Base-by-base conservation (phyloP, 2,329 filamentous ascomycete species). In the Pseudogymnoascus sp. region DNA sequence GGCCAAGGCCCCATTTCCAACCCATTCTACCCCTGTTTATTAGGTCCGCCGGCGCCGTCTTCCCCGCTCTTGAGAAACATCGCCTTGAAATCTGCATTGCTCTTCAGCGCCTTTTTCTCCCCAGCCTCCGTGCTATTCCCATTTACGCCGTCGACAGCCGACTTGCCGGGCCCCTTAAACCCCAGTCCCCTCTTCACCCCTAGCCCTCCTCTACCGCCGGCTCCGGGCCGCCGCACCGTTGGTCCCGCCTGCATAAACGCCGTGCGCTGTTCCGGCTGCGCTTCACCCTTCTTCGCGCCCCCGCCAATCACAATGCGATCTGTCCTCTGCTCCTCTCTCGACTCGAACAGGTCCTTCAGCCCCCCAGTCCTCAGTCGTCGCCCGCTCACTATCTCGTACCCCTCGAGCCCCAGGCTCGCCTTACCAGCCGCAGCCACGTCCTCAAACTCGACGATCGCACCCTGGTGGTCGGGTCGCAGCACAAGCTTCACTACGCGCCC, bases 381-480 rank as follows among this genome's bases (percentile, higher is more conserved):
- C 2, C 79, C 81, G 14, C 69, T 55, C 37, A 78, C 80, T 49
- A 88, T 80, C 59, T 83, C 80, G 60, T 78, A 70, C 5, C 82
- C 82, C 45, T 84, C 79, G 2, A 89, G 75, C 26, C 78, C 78
- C 6, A 89, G 71, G n/a, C 83, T 79, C 1, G 89, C 89, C 70
- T 83, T 89, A 26, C 92, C 92, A 0, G 89, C 89, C 37, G 86
- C 82, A 21, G 81, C 76, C 0, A 84, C 76, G 61, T 84, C 79
- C n/a, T 77, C 75, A 68, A 90, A 97, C 71, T 97, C 94, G 38
- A 97, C 81, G 62, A 93, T 88, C 4, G 92, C 94, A 11, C 92
- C 92, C 63, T 88, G 86, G 65, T 96, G 90, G 64, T 91, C 84
- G 1, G 92, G 91, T 52, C 91, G 86, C 10, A 97, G 80, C 11